Percentiles rank a stretch among this genome's conserved stretches.
phyloP scores from a whole-genome alignment of 202 grass and related monocot species.

The Miscanthus sacchariflorus region DNA sequence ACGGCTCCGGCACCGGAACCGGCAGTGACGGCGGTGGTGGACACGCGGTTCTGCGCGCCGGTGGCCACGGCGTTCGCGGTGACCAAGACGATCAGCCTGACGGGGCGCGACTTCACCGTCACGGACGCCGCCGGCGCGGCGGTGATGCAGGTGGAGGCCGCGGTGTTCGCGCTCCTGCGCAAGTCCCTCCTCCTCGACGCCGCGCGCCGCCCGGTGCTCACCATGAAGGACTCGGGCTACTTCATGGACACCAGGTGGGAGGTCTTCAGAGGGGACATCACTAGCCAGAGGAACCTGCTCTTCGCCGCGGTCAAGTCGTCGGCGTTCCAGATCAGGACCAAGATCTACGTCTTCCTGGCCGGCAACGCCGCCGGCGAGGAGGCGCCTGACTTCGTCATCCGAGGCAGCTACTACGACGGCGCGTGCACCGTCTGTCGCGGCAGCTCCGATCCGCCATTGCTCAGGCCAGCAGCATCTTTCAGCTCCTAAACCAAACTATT shows the following conservation, averaged over 20 bases:
- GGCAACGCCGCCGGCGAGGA: conserved; percentile 18
- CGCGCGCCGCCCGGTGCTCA: conserved; percentile 40
- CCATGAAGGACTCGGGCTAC: conserved; percentile 23
- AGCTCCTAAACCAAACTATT: background rate
- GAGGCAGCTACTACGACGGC: conserved; percentile 41
- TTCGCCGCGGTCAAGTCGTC: conserved; percentile 40
- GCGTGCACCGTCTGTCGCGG: conserved; percentile 28
- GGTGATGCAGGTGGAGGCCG: conserved; percentile 50
- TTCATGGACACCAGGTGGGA: conserved; percentile 17
- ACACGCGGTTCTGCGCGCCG: conserved; percentile 44
- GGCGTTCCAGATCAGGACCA: conserved; percentile 28
- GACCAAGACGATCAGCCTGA: conserved; percentile 32
- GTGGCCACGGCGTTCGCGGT: conserved; percentile 43
- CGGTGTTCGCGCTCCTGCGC: conserved; percentile 16
- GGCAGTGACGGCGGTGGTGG: conserved; percentile 26
- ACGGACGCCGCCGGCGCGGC: conserved; percentile 35
- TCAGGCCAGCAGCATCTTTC: conserved; percentile 21
- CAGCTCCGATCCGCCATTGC: conserved; percentile 32
- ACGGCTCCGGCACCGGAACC: background rate
- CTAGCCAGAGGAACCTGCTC: conserved; percentile 35
- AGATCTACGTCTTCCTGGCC: conserved; percentile 46
- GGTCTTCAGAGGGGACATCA: conserved; percentile 51
- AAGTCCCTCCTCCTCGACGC: conserved; percentile 42
- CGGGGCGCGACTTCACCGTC: conserved; percentile 49
- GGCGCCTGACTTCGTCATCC: conserved; percentile 49